Conservation (phyloP, 352 stramenopile genomes). For the Pythium pectinolyticum region DNA sequence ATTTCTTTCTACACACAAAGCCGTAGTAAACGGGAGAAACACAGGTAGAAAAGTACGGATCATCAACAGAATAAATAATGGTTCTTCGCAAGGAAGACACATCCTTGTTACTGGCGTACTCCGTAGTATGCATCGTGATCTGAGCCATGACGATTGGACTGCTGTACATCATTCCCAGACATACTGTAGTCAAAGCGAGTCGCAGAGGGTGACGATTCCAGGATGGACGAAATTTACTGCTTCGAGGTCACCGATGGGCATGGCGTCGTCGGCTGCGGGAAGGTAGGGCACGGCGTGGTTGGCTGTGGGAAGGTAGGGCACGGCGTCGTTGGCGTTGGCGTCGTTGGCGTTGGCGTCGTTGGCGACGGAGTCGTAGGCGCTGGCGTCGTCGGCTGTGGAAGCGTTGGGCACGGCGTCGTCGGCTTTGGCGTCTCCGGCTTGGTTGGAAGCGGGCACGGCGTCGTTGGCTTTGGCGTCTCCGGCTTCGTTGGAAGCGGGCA, state of each 20-base stretch:
- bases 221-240: no score
- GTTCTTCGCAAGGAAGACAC: slow-evolving; percentile 24
- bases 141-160: background rate
- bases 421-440: slow-evolving; percentile 7
- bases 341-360: background rate
- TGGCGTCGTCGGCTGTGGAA: slow-evolving; percentile 4
- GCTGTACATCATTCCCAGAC: no score
- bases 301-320: background rate
- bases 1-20: no score
- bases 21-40: no score
- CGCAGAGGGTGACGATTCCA: background rate
- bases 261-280: slow-evolving; percentile 10
- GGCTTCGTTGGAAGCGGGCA: no score
- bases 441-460: slow-evolving; percentile 9
- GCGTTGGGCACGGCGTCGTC: slow-evolving; percentile 10
- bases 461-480: background rate
- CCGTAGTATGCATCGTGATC: no score
- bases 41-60: no score
- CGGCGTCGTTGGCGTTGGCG: slow-evolving; percentile 8
- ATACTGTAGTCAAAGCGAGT: no score
- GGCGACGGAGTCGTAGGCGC: background rate
- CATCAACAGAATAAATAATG: slow-evolving; percentile 27
- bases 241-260: slow-evolving; percentile 20
- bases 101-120: slow-evolving; percentile 3
- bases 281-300: slow-evolving; percentile 3